Percentiles rank a stretch among this genome's conserved stretches.
phyloP scores from a whole-genome alignment of 345 rosid genomes.

The Tarenaya hassleriana region DNA sequence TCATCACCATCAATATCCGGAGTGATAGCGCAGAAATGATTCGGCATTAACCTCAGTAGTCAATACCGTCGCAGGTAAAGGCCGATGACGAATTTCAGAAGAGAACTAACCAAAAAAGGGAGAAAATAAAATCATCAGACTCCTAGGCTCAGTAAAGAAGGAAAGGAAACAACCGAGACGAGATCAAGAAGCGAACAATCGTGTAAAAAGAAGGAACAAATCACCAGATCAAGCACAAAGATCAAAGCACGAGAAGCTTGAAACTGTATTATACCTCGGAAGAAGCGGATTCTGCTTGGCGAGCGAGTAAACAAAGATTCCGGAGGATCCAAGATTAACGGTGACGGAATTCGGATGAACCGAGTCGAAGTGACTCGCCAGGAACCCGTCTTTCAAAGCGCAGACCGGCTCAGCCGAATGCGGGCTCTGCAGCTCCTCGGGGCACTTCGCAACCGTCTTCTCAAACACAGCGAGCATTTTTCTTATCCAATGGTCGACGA shows the following conservation, averaged over 20 bases:
- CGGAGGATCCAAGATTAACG: slow-evolving; percentile 73
- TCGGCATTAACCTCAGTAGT: background rate
- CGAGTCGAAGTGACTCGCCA: slow-evolving; percentile 52
- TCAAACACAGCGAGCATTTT: too few relatives aligned
- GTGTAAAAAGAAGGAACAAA: background rate
- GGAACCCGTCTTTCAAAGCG: slow-evolving; percentile 61
- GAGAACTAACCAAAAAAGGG: slow-evolving; percentile 2
- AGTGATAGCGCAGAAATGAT: too few relatives aligned
- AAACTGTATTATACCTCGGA: slow-evolving; percentile 48
- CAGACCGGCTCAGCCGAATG: slow-evolving; percentile 34
- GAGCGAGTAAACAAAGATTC: slow-evolving; percentile 63
- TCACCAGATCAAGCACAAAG: slow-evolving; percentile 11
- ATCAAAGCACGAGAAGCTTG: background rate
- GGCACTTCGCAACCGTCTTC: slow-evolving; percentile 83
- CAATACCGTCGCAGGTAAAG: background rate
- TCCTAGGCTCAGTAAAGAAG: background rate
- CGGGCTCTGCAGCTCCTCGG: slow-evolving; percentile 69
- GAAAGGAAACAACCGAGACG: background rate
- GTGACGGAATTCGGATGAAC: slow-evolving; percentile 49
- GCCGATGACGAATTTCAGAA: slow-evolving; percentile 8
- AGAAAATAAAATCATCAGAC: background rate
- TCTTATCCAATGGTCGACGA: too few relatives aligned
- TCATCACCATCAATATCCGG: slow-evolving; percentile 15
- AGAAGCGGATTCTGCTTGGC: slow-evolving; percentile 64
- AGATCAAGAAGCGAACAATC: background rate